Percentiles rank a stretch among this genome's conserved stretches.
Conservation (phyloP, 2,329 filamentous ascomycete genomes). For the Colletotrichum kahawae region DNA sequence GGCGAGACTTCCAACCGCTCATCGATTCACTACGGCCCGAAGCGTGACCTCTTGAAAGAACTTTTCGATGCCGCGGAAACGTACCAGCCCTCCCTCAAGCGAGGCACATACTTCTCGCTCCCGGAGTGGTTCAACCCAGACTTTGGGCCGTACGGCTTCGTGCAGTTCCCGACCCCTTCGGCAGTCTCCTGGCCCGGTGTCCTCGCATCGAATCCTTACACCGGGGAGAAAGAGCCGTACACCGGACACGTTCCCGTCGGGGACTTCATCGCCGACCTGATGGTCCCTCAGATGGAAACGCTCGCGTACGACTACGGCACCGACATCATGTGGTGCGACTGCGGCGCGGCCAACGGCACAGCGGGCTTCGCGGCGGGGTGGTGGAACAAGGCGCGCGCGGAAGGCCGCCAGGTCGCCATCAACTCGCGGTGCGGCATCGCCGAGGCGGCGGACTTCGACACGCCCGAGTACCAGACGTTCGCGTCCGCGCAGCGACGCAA, state of each 20-base stretch:
- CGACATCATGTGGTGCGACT: slow-evolving; percentile 58
- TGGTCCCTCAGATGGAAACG: slow-evolving; percentile 51
- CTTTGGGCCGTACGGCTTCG: slow-evolving; percentile 48
- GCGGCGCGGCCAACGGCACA: slow-evolving; percentile 46
- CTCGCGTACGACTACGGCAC: slow-evolving; percentile 47
- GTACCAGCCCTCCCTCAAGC: slow-evolving; percentile 26
- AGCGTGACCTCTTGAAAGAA: slow-evolving; percentile 34
- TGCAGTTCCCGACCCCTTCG: slow-evolving; percentile 36
- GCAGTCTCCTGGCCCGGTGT: slow-evolving; percentile 36
- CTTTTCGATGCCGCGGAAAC: slow-evolving; percentile 39
- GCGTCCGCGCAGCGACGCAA: slow-evolving; percentile 46
- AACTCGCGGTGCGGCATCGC: slow-evolving; percentile 61
- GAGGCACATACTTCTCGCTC: slow-evolving; percentile 52
- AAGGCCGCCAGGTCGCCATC: slow-evolving; percentile 55
- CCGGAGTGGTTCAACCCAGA: slow-evolving; percentile 56
- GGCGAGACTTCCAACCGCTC: slow-evolving; percentile 42
- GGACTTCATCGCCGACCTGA: slow-evolving; percentile 48
- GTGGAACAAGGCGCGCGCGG: slow-evolving; percentile 42
- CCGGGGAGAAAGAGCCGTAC: slow-evolving; percentile 43
- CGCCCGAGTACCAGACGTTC: slow-evolving; percentile 59
- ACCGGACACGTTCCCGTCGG: slow-evolving; percentile 41
- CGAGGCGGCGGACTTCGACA: slow-evolving; percentile 58
- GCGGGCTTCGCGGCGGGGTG: slow-evolving; percentile 44
- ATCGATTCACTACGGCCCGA: slow-evolving; percentile 42
- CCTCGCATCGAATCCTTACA: slow-evolving; percentile 44